Base-by-base conservation (phyloP, 192 early-diverging fungal species). In the Umbelopsis ramanniana region DNA sequence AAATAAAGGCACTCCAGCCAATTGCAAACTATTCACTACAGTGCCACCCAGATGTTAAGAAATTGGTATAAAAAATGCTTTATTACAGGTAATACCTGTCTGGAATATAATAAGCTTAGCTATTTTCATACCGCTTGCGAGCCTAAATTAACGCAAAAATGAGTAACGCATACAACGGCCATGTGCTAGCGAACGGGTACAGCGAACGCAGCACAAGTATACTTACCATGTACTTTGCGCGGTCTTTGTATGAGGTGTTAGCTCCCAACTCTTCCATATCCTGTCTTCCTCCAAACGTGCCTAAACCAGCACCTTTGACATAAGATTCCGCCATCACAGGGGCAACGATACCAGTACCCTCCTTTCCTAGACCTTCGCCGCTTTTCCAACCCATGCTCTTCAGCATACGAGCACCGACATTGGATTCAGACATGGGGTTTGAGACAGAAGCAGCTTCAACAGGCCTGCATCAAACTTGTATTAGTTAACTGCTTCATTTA, bases 351-450 rank as follows among this genome's bases (percentile, higher is more conserved):
- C 97, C 97, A 38, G 83, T 76, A 9, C 94, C 93, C n/a, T 93
- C 88, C 72, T 82, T 85, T 0, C 97, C 97, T 22, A 98, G 81
- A 45, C 96, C 96, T 81, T 94, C 83, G 23, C 97, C 97, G 33
- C 84, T 85, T 70, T 85, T 87, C 87, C 92, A 98, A 21, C 96
- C 96, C 93, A 96, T 94, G 67, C 90, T 94, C 46, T 88, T 78
- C 86, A 98, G 83, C 88, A 96, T 89, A 9, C 83, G 81, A 52
- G 81, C 86, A 2, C 90, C 90, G 17, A 84, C 85, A 71, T 90
- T 92, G 23, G 88, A 85, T 12, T 85, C 82, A 46, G 80, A 78
- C 71, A 90, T 82, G 22, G 69, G 69, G 10, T 40, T 72, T 7
- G 66, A 37, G 3, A 75, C 33, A 2, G 74, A 75, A 29, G 74